Conservation (phyloP, 1,139 yeast species). For the Kodamaea plutei region DNA sequence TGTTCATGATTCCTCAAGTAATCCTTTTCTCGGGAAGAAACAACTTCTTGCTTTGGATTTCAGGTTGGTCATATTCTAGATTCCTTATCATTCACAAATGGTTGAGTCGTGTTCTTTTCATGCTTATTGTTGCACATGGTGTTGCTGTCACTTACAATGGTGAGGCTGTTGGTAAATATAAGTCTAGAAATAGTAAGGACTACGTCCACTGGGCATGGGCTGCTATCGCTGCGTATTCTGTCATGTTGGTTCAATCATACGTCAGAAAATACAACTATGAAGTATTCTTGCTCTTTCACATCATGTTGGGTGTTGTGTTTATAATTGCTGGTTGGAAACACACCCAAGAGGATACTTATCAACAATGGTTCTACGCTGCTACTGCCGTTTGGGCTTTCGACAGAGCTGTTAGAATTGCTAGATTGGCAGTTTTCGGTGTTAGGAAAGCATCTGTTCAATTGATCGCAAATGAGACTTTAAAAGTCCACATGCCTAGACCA, state of each 20-base stretch:
- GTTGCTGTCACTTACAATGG: slow-evolving; percentile 44
- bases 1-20: slow-evolving; percentile 47
- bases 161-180: slow-evolving; percentile 30
- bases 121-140: slow-evolving; percentile 43
- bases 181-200: slow-evolving; percentile 30
- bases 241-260: slow-evolving; percentile 46
- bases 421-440: slow-evolving; percentile 48
- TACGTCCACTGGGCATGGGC: slow-evolving; percentile 56
- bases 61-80: slow-evolving; percentile 64
- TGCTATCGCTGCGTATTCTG: slow-evolving; percentile 34
- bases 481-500: slow-evolving; percentile 33
- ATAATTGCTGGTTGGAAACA: slow-evolving; percentile 62
- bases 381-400: slow-evolving; percentile 64
- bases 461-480: slow-evolving; percentile 43
- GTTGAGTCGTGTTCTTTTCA: slow-evolving; percentile 47
- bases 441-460: slow-evolving; percentile 46
- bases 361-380: slow-evolving; percentile 48
- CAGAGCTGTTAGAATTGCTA: slow-evolving; percentile 47
- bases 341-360: slow-evolving; percentile 39
- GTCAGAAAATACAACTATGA: slow-evolving; percentile 63
- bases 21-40: slow-evolving; percentile 64
- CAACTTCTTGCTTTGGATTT: slow-evolving; percentile 56
- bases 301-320: slow-evolving; percentile 52
- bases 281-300: slow-evolving; percentile 55
- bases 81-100: slow-evolving; percentile 65